Base-by-base conservation (phyloP, 2,329 filamentous ascomycete genomes). In the Podosphaera leucotricha region DNA sequence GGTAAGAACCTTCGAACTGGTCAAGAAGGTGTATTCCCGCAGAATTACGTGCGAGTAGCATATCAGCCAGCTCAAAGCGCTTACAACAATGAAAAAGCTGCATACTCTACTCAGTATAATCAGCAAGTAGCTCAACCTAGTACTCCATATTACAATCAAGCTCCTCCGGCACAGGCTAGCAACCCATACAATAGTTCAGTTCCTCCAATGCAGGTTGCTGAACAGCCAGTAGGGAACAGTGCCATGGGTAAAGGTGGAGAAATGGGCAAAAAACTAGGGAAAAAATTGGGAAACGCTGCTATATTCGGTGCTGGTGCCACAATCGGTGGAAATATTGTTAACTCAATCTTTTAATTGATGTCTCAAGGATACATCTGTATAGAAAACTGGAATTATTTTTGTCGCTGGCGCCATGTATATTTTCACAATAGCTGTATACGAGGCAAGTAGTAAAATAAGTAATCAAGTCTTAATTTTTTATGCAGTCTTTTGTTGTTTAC, bases 231-330 rank as follows among this genome's bases (percentile, higher is more conserved):
- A 53, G 18, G 7, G 4, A 44, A 59, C 59, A 64, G 59, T 47
- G 65, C 62, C 52, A 63, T 62, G 16, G 54, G 58, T 28, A 64
- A 64, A 11, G 66, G 65, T 28, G 64, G 65, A 38, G 66, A 64
- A 7, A 72, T 76, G 45, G 85, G 83, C 45, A 93, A 93, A 75
- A 94, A 94, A 65, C 81, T 94, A 62, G 86, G 87, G 52, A 92
- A 92, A 73, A 95, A 94, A 68, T 61, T 87, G 56, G 87, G 87
- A 6, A 76, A 77, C 54, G 69, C 71, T 38, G 84, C 85, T 22
- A 84, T 94, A 52, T 92, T 92, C 55, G 87, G 87, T 60, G 87
- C 87, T 41, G 86, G 87, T 61, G 86, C 87, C 41, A 90, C 83
- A 1, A 79, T 93, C 50, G 86, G 86, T 57, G 74, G 79, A 52